phyloP scores from a whole-genome alignment of 345 rosid genomes.

The Alliaria petiolata region DNA sequence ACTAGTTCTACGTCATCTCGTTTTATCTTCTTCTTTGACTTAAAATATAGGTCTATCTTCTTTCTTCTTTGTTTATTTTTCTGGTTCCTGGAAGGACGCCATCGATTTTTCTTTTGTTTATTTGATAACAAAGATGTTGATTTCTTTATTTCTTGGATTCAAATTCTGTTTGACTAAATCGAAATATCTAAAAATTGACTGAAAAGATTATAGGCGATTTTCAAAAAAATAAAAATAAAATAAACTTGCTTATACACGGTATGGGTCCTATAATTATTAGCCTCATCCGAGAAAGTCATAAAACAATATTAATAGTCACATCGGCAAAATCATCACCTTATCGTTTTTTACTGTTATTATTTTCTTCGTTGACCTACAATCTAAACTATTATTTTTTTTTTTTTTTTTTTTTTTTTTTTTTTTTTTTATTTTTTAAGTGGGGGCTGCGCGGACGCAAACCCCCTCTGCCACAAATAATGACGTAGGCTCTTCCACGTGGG shows the following conservation, averaged over 20 bases:
- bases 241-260: neutral
- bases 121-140: too few species aligned
- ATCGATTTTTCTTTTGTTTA: neutral
- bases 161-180: too few species aligned
- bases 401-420: too few species aligned
- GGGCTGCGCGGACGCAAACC: constrained; percentile 70
- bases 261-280: too few species aligned
- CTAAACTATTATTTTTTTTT: too few species aligned
- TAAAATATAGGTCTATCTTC: too few species aligned
- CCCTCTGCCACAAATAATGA: constrained; percentile 56
- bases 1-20: neutral
- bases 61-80: neutral
- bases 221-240: too few species aligned
- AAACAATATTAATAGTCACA: neutral
- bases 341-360: neutral
- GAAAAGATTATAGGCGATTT: too few species aligned
- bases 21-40: neutral
- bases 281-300: neutral
- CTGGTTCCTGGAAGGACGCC: too few species aligned
- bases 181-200: too few species aligned
- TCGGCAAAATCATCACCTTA: neutral
- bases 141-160: too few species aligned
- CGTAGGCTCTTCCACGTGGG: constrained; percentile 56
- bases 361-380: neutral
- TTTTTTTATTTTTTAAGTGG: too few species aligned